Evolutionary conservation across 148 eudicot species (phyloP).

Genomic region (Vaccinium corymbosum): DNA sequence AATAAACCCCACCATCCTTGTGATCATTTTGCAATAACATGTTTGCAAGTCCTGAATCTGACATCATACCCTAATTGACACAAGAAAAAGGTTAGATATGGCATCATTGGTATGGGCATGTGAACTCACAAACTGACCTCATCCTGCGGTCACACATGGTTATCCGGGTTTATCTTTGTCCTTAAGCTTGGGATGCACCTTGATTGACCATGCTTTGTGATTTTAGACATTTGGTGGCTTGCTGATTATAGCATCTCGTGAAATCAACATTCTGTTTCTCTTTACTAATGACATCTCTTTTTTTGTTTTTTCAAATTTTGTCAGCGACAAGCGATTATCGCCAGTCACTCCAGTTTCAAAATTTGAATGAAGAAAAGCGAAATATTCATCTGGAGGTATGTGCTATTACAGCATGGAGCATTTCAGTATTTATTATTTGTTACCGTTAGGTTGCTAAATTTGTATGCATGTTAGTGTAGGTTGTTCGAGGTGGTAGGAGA

Average conservation of each 20-base stretch:
- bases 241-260: constrained; percentile 7
- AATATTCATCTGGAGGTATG: constrained; percentile 78
- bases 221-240: constrained; percentile 1
- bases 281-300: neutral
- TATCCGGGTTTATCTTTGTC: neutral
- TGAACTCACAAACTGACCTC: neutral
- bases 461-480: constrained; percentile 33
- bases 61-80: neutral
- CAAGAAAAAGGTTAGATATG: neutral
- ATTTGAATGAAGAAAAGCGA: constrained; percentile 76
- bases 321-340: constrained; percentile 82
- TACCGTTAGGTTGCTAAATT: constrained; percentile 4
- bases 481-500: constrained; percentile 86
- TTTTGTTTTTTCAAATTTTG: neutral
- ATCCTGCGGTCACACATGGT: neutral
- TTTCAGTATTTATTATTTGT: neutral
- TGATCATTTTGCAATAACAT: neutral
- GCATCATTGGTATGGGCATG: neutral
- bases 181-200: neutral
- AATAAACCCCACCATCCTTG: neutral
- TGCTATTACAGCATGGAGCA: neutral
- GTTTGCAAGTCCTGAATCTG: neutral
- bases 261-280: neutral
- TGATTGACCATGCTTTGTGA: neutral
- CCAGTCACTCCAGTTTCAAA: constrained; percentile 91